These are phyloP conservation scores for Rhizoclosmatium sp. DNA, from an alignment of 192 early-diverging fungal genomes.

Conservation along the genomic window DNA sequence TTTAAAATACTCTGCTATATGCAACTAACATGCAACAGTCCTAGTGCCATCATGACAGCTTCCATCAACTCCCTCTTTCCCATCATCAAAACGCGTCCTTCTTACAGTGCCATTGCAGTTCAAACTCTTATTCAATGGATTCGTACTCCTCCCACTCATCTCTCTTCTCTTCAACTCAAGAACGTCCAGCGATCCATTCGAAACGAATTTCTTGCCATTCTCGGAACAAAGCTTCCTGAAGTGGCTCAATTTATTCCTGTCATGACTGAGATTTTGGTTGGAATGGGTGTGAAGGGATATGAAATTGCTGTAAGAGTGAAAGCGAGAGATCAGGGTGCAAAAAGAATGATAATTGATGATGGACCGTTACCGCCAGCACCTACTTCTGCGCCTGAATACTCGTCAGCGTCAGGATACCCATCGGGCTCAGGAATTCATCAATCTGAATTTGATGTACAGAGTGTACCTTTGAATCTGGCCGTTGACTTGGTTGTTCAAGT, in stretches of 20 bases:
- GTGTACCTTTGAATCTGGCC: slow-evolving; percentile 34
- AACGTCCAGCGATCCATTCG: slow-evolving; percentile 52
- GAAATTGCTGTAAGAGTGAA: slow-evolving; percentile 44
- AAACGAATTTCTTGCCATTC: slow-evolving; percentile 45
- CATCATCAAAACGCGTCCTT: slow-evolving; percentile 38
- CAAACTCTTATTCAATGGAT: slow-evolving; percentile 41
- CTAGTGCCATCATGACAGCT: slow-evolving; percentile 45
- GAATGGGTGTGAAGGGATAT: slow-evolving; percentile 51
- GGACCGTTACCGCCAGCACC: not conserved
- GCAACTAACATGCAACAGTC: slow-evolving; percentile 16
- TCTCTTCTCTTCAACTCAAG: slow-evolving; percentile 36
- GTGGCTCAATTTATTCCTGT: slow-evolving; percentile 23
- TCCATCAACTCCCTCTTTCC: slow-evolving; percentile 50
- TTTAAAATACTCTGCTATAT: slow-evolving; percentile 12
- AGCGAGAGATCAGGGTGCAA: slow-evolving; percentile 16
- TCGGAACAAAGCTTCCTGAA: slow-evolving; percentile 33
- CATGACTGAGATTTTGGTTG: slow-evolving; percentile 43
- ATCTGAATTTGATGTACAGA: slow-evolving; percentile 35
- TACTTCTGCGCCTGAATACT: not conserved
- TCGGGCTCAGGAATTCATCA: not conserved
- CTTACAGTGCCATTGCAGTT: slow-evolving; percentile 35
- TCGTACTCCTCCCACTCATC: not conserved
- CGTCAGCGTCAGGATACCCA: not conserved
- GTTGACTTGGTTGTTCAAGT: slow-evolving; percentile 45
- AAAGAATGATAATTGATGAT: slow-evolving; percentile 22